Evolutionary conservation across 805 yeast species (phyloP), one percentile per base, ranked within the genome.

Genomic region (Ogataea chonburiensis): DNA sequence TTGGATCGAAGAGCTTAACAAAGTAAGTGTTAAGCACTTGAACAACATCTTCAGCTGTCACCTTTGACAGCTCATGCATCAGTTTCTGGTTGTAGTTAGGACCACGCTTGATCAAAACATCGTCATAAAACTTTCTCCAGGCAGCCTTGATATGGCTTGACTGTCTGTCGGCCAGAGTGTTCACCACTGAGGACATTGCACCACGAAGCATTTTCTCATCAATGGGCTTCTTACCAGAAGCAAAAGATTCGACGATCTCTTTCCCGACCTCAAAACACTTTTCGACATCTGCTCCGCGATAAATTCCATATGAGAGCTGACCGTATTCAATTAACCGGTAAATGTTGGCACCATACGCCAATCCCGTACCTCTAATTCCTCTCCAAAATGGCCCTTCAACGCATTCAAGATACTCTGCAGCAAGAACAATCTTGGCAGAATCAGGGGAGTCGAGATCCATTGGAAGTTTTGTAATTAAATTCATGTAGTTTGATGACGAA

Each of bases 351-450:
- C 96, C 97, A 58, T 93, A 93, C 0, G 97, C 97, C 27, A 86
- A 66, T 3, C 98, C 98, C 1, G 88, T 73, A 25, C 98, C 98
- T 62, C 98, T 76, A 21, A 93, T 85, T 38, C 94, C 96, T 52
- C 86, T 75, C 97, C 98, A 91, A 45, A 91, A 81, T 22, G 98
- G 98, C 3, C 98, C 98, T 59, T 93, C 98, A 13, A 86, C 87
- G 23, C 87, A 83, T 46, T 81, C 84, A 38, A 93, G 66, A 50
- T 79, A 83, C 37, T 84, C 88, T 5, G 82, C 71, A 5, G 88
- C 86, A 17, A 89, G 70, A 0, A 81, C 72, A 25, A 91, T 68
- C 17, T 80, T 81, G 34, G 83, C 79, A 19, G 79, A 67, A 49
- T 89, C 96, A 14, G 68, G 64, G 31, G 77, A 70, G 10, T 58